Conservation (phyloP, 331 rosid species). For the Pyrus hybrid region DNA sequence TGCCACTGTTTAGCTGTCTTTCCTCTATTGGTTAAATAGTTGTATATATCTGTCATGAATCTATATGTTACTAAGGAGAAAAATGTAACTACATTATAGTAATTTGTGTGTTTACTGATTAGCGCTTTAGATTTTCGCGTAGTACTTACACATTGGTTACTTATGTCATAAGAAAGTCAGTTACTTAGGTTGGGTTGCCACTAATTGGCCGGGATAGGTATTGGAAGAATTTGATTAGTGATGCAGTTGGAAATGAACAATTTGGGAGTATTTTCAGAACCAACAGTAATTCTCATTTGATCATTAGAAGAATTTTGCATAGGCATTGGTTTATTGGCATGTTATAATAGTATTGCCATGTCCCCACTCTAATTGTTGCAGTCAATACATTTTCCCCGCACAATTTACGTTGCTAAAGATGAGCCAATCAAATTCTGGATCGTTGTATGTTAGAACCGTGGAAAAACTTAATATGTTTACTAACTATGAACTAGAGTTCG, state of each 20-base stretch:
- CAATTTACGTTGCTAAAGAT: neutral
- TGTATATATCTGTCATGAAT: neutral
- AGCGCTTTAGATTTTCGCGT: neutral
- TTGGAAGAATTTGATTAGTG: neutral
- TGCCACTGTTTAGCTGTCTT: slow-evolving; percentile 2
- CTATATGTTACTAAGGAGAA: neutral
- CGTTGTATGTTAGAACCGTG: neutral
- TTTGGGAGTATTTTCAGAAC: neutral
- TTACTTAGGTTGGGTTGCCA: neutral
- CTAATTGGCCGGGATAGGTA: neutral
- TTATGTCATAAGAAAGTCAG: neutral
- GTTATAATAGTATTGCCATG: neutral
- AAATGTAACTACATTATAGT: neutral
- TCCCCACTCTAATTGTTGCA: neutral
- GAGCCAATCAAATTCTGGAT: neutral
- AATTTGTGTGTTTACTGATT: neutral
- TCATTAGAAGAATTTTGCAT: neutral
- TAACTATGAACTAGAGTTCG: neutral
- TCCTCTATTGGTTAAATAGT: neutral
- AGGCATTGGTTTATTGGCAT: neutral
- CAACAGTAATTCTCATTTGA: neutral
- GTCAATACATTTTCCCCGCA: neutral
- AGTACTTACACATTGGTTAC: neutral
- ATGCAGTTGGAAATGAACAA: neutral
- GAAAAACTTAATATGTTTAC: neutral